Conservation (phyloP, 257 asterid genomes). For the Oldenlandia corymbosa region DNA sequence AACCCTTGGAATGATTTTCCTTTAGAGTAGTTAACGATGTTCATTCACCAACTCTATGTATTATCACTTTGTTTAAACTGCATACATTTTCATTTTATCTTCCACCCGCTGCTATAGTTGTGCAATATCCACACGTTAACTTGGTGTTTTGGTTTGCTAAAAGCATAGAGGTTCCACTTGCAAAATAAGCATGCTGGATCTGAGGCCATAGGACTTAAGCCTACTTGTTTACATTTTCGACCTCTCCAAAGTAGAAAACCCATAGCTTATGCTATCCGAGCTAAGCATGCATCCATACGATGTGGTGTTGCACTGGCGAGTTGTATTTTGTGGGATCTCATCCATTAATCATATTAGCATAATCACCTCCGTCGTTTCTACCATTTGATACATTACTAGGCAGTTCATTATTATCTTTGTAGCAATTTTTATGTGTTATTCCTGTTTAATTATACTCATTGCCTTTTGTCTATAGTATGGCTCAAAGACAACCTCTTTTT, state of each 20-base stretch:
- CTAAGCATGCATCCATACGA: slow-evolving; percentile 35
- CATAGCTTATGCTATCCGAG: slow-evolving; percentile 15
- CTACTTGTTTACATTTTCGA: slow-evolving; percentile 27
- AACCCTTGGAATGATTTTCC: not conserved
- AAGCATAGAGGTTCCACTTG: slow-evolving; percentile 25
- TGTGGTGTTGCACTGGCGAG: slow-evolving; percentile 58
- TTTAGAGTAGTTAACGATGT: not conserved
- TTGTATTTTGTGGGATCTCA: too few species aligned
- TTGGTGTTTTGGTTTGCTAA: slow-evolving; percentile 25
- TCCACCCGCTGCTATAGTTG: too few species aligned
- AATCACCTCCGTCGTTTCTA: too few species aligned
- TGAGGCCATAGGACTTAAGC: slow-evolving; percentile 30
- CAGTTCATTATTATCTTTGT: not conserved
- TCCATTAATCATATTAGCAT: too few species aligned
- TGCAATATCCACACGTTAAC: too few species aligned
- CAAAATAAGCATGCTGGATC: slow-evolving; percentile 19
- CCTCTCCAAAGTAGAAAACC: slow-evolving; percentile 27
- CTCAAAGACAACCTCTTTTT: not conserved
- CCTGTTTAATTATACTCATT: not conserved
- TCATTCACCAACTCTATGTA: not conserved
- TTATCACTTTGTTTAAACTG: not conserved
- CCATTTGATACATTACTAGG: not conserved
- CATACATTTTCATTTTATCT: not conserved
- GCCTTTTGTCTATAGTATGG: not conserved
- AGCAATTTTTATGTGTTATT: not conserved